Evolutionary conservation across 192 early-diverging fungal species (phyloP), one percentile per base, ranked within the genome.

Genomic region (Rhizophagus clarus): DNA sequence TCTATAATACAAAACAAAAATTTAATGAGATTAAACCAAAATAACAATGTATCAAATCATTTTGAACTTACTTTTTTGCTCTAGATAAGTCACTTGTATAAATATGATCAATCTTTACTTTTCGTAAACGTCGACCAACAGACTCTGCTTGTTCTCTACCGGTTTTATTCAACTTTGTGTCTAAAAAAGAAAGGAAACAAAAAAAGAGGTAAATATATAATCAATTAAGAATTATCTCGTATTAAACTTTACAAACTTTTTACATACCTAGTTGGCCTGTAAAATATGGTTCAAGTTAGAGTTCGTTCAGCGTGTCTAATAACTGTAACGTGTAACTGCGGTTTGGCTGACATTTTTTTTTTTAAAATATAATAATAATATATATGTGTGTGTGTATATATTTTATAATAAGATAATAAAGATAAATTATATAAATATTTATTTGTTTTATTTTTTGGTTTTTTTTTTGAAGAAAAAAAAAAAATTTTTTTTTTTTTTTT

Each of bases 281-380:
- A 78, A 31, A 68, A 78, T 78, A 78, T 26, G 76, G 37, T 78
- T 78, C 26, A 78, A 29, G 26, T 78, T 78, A 6, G 62, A 68
- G 29, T 47, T 78, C 1, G 76, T 78, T 78, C 76, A 4, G 24
- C 76, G 56, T 78, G 76, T 31, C 76, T 47, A 31, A 78, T 28
- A 17, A 78, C 29, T 6, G 76, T 78, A 64, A 78, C 37, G 31
- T 47, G 28, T 22, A 78, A 60, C 29, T 78, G 76, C 10, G 74
- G 51, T 75, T 0, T 29, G 22, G 31, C 0, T 12, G 40, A 22
- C 76, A 77, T 77, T 29, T 66, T 67, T 76, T 37, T 37, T 34
- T 34, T 34, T 34, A 4, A n/a, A 37, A 61, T 45, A n/a, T 63
- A 1, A 45, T 45, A n/a, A n/a, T n/a, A n/a, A n/a, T n/a, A n/a